Base-by-base conservation (phyloP, 176 grass and related monocot species). In the Juncus inflexus region DNA sequence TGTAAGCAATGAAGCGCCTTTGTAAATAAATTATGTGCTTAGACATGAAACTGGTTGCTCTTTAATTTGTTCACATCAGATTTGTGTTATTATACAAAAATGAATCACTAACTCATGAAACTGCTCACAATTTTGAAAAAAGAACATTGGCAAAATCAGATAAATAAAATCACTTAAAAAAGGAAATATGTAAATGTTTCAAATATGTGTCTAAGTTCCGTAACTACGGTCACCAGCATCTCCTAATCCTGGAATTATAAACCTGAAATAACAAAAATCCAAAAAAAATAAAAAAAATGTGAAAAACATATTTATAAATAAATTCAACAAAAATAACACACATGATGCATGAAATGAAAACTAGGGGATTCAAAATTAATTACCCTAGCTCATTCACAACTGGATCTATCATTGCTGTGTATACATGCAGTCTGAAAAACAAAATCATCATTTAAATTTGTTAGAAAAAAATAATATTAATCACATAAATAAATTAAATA, bases 351-450 rank as follows among this genome's bases (percentile, higher is more conserved):
- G 11, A 62, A 35, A 19, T 4, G 38, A 9, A 3, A 58, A 37
- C 0, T 9, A 52, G 15, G 52, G 58, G 65, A 55, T 68, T 41
- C 40, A 51, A 81, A 74, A 16, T 69, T 41, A 35, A 50, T 49
- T 99, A 99, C 94, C 94, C 94, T 92, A 78, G 91, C 80, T 99
- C 85, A 60, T 99, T 86, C 72, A 99, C 94, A 73, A 82, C 78
- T 15, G 88, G 78, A 80, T 99, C 94, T 55, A 92, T 84, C 67
- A 80, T 92, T 86, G 88, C 94, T 35, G 94, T 80, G 63, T 99
- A 99, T 35, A 99, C 94, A 35, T 84, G 94, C 61, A 99, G 72
- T 80, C 83, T 99, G 14, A 64, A 15, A 64, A 37, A 49, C 6
- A 11, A 12, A 70, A 70, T 0, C 9, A 68, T 19, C 38, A 64